Evolutionary conservation across 495 filamentous ascomycete species (phyloP).

Genomic region (Penicillium longicatenatum): DNA sequence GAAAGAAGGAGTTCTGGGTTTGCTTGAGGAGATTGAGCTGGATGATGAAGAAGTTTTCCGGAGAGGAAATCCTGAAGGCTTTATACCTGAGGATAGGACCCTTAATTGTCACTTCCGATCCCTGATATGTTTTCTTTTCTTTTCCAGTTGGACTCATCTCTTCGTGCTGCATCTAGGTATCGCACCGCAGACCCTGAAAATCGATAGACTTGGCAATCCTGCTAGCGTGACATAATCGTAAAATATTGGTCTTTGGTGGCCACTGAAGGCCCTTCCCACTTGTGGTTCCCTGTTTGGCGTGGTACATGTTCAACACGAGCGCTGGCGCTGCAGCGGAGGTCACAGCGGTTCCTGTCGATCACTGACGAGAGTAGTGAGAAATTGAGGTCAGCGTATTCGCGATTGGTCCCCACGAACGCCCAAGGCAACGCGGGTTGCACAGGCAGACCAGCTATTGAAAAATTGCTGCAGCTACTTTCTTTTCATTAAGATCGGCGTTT

Average conservation of each 20-base stretch:
- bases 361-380: not conserved
- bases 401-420: not conserved
- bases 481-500: not conserved
- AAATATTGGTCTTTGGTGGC: not conserved
- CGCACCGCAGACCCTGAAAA: not conserved
- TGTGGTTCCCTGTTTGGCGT: not conserved
- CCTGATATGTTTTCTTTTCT: not conserved
- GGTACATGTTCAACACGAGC: not conserved
- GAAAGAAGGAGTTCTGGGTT: conserved; percentile 4
- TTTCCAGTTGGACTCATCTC: not conserved
- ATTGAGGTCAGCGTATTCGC: not conserved
- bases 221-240: not conserved
- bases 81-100: not conserved
- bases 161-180: not conserved
- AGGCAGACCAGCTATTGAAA: not conserved
- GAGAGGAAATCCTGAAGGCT: not conserved
- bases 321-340: not conserved
- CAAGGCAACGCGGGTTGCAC: not conserved
- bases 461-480: not conserved
- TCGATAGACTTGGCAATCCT: not conserved
- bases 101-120: not conserved
- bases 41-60: not conserved
- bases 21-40: conserved; percentile 1
- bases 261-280: not conserved
- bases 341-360: not conserved